These are phyloP conservation scores for Phialophora expanda DNA, from an alignment of 2,329 filamentous ascomycete species.

Conservation along the genomic window DNA sequence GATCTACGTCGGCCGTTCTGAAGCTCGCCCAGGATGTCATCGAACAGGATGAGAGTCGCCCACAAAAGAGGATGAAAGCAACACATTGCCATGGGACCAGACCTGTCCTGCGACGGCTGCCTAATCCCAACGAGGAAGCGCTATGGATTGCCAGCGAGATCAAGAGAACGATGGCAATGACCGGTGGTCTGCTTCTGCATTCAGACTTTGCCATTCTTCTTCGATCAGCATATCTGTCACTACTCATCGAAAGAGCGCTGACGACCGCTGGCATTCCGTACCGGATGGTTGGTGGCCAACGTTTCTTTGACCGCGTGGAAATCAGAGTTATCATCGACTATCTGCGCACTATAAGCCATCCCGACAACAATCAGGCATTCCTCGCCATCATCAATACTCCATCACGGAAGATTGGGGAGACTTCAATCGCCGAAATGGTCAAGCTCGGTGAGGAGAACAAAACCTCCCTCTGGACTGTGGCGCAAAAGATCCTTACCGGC, in stretches of 20 bases:
- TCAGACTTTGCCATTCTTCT: conserved; percentile 86
- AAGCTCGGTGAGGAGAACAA: conserved; percentile 75
- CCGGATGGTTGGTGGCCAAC: conserved; percentile 86
- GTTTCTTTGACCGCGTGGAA: conserved; percentile 90
- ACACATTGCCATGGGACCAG: conserved; percentile 79
- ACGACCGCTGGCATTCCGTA: conserved; percentile 84
- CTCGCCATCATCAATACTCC: conserved; percentile 84
- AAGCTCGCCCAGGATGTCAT: conserved; percentile 82
- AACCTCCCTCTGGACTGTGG: conserved; percentile 75
- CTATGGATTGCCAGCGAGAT: conserved; percentile 90
- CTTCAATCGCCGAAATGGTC: conserved; percentile 73
- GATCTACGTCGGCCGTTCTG: conserved; percentile 85
- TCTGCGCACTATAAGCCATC: conserved; percentile 80
- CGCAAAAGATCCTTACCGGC: conserved; percentile 65
- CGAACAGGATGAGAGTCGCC: conserved; percentile 81
- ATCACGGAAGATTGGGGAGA: conserved; percentile 77
- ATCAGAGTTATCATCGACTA: conserved; percentile 89
- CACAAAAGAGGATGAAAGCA: conserved; percentile 77
- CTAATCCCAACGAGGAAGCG: conserved; percentile 73
- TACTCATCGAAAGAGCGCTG: conserved; percentile 82
- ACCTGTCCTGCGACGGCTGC: conserved; percentile 79
- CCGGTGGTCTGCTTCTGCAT: conserved; percentile 72
- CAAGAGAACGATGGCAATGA: conserved; percentile 70
- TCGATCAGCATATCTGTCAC: conserved; percentile 80
- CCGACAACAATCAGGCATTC: conserved; percentile 84